A percentile compares a stretch with the other conserved stretches of the same genome.
Evolutionary conservation across 192 early-diverging fungal species (phyloP).

Genomic region (Chytriomyces sp.): DNA sequence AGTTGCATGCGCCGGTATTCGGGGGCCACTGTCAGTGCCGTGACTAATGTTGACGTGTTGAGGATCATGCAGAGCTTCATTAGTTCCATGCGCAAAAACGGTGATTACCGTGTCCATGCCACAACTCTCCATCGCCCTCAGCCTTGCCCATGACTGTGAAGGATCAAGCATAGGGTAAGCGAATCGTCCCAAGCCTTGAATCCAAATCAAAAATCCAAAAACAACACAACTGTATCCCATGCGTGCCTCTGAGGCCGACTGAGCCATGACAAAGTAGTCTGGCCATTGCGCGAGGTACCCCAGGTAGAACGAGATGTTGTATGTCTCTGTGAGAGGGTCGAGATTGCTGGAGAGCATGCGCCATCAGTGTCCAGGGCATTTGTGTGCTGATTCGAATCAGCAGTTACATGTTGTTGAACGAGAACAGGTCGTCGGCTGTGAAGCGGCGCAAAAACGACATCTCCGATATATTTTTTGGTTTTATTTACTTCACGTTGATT

Average conservation of each 20-base stretch:
- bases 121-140: slow-evolving; percentile 83
- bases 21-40: slow-evolving; percentile 94
- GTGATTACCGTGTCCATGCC: slow-evolving; percentile 90
- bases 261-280: slow-evolving; percentile 86
- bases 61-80: too few relatives aligned
- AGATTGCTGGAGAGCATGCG: slow-evolving; percentile 71
- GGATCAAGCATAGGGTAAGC: background rate
- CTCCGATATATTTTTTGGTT: background rate
- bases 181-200: background rate
- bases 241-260: slow-evolving; percentile 65
- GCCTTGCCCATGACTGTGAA: slow-evolving; percentile 90
- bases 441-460: slow-evolving; percentile 60
- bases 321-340: slow-evolving; percentile 93
- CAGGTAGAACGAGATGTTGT: slow-evolving; percentile 93
- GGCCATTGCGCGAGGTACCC: slow-evolving; percentile 93
- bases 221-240: slow-evolving; percentile 83
- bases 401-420: slow-evolving; percentile 86
- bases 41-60: slow-evolving; percentile 57
- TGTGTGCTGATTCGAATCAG: background rate
- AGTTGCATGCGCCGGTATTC: slow-evolving; percentile 92
- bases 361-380: background rate
- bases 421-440: slow-evolving; percentile 90
- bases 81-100: too few relatives aligned
- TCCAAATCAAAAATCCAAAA: background rate
- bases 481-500: background rate